Conservation (phyloP, 75 land plant genomes). For the Cupressus sempervirens region DNA sequence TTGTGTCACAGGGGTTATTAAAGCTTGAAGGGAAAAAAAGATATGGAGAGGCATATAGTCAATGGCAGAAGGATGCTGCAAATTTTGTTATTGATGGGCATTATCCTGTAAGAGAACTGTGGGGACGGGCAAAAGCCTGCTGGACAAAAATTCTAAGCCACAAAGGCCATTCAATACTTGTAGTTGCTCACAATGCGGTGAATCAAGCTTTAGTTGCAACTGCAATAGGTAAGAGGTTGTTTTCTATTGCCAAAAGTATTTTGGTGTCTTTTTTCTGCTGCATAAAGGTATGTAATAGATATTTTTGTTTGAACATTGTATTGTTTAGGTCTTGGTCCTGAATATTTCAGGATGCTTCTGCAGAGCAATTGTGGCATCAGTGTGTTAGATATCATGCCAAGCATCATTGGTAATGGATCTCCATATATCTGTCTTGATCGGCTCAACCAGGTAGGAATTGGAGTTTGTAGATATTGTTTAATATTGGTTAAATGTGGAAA, state of each 20-base stretch:
- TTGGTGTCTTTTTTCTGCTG: background rate
- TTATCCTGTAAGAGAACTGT: constrained; percentile 92
- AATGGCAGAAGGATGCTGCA: constrained; percentile 85
- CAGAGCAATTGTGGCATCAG: constrained; percentile 99
- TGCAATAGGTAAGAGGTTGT: constrained; percentile 59
- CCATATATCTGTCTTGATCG: constrained; percentile 80
- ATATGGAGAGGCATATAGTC: constrained; percentile 68
- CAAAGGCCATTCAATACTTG: constrained; percentile 75
- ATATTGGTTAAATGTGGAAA: background rate
- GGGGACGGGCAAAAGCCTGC: constrained; percentile 79
- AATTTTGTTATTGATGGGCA: constrained; percentile 92
- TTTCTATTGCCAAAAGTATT: background rate
- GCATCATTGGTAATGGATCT: constrained; percentile 33
- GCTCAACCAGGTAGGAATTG: constrained; percentile 72
- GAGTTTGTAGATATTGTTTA: background rate
- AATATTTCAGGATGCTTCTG: constrained; percentile 77
- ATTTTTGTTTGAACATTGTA: background rate
- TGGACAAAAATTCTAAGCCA: constrained; percentile 75
- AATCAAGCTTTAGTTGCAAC: constrained; percentile 98
- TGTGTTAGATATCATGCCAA: constrained; percentile 87
- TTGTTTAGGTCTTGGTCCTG: constrained; percentile 75
- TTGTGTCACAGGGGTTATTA: constrained; percentile 60
- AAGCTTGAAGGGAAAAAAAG: constrained; percentile 85
- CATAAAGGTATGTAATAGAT: background rate
- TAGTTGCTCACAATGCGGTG: constrained; percentile 98